Evolutionary conservation across 23 red algal species (phyloP), one percentile per base, ranked within the genome.

Genomic region (Cyanidium caldarium): DNA sequence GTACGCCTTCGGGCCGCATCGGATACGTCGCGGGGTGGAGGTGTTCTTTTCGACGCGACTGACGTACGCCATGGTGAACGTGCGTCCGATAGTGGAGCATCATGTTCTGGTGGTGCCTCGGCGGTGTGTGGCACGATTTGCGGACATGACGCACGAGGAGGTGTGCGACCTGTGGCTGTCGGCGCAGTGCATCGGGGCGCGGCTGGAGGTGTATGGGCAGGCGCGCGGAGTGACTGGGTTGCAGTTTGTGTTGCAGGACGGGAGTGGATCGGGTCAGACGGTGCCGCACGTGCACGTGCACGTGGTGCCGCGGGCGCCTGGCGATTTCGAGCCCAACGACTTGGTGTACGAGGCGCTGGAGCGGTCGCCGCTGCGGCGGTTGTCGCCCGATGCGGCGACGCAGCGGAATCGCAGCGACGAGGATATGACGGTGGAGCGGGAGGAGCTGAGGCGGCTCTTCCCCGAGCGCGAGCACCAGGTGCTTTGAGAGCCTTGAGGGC

Each of bases 201-300:
- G 35, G 17, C 35, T 94, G 15, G 68, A 86, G 68, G 13, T 15
- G 20, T 35, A 68, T 57, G 77, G 43, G 68, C 45, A 57, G 1
- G 82, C 65, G 20, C 35, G 75, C 17, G 80, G 73, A 0, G 44
- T 94, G 35, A 86, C 81, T 5, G 51, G 51, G n/a, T 21, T 61
- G 10, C 51, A 61, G 38, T 77, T 83, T 20, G 73, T 79, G 15
- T 61, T 94, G 35, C 88, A 94, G 33, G 88, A 94, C 68, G 88
- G 88, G 25, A 40, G 41, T 2, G 81, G 39, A 1, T 74, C 88
- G 16, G 88, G 88, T 2, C 88, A 94, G 42, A 77, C 81, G 14
- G 88, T 94, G 7, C 68, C 80, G 14, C 88, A 94, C 56, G 88
- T 94, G n/a, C 88, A 94, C 67, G 71, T 94, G 44, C 88, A 94